Percentiles rank a stretch among this genome's conserved stretches.
Conservation (phyloP, 306 rosid species). For the Malus asiatica region DNA sequence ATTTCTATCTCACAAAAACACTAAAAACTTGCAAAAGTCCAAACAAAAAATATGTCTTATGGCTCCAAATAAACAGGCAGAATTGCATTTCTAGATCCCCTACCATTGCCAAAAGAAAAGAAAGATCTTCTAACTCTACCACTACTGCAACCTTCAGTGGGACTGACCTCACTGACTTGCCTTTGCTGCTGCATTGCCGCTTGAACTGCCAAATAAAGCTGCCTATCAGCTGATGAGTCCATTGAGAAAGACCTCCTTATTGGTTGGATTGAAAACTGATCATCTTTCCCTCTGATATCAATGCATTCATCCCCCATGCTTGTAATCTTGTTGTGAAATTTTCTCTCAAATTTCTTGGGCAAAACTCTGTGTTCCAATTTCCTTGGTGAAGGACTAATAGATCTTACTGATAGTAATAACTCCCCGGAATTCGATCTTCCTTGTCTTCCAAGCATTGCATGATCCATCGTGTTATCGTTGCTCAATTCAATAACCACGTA, state of each 20-base stretch:
- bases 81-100: slow-evolving; percentile 64
- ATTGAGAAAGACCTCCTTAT: slow-evolving; percentile 85
- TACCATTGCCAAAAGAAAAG: slow-evolving; percentile 76
- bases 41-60: slow-evolving; percentile 7
- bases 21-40: slow-evolving; percentile 17
- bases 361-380: slow-evolving; percentile 25
- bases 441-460: slow-evolving; percentile 20
- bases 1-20: slow-evolving; percentile 27
- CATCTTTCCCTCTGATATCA: slow-evolving; percentile 75
- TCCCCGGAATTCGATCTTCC: slow-evolving; percentile 31
- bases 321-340: slow-evolving; percentile 45
- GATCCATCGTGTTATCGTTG: slow-evolving; percentile 13
- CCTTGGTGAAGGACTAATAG: slow-evolving; percentile 37
- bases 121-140: slow-evolving; percentile 57
- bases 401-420: slow-evolving; percentile 5
- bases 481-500: slow-evolving; percentile 79
- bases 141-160: slow-evolving; percentile 53
- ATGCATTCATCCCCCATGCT: slow-evolving; percentile 95
- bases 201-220: slow-evolving; percentile 66
- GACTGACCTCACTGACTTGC: slow-evolving; percentile 30
- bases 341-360: slow-evolving; percentile 36
- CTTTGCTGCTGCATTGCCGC: slow-evolving; percentile 49
- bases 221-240: slow-evolving; percentile 82
- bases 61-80: slow-evolving; percentile 58
- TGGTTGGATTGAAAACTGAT: slow-evolving; percentile 60